Evolutionary conservation across 2,329 filamentous ascomycete genomes (phyloP), one percentile per base, ranked within the genome.

Genomic region (Colletotrichum simmondsii): DNA sequence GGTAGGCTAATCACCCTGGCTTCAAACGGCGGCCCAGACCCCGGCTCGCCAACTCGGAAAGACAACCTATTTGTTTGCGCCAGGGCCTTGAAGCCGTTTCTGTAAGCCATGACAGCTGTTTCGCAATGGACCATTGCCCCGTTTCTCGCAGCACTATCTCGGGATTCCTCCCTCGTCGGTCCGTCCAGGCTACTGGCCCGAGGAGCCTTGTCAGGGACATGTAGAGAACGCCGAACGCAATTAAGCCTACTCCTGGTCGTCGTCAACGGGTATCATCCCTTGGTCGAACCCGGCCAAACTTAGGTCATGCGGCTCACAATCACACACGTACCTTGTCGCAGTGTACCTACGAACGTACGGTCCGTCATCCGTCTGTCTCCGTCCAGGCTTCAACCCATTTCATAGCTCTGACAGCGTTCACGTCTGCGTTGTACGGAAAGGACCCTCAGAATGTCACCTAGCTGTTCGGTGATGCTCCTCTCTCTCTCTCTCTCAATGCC

Each of bases 71-170:
- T 68, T 68, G 68, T 72, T 68, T 59, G 68, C 52, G 42, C 24
- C 62, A 56, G 28, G 49, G 68, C 56, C 68, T 49, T 24, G 22
- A 71, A 53, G 57, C 56, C 32, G 57, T 61, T 71, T 53, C 53
- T 68, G 57, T 53, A 37, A 68, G 54, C 63, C 52, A 46, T 68
- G 64, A 69, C 65, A 60, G 49, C 37, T 49, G 66, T 71, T 67
- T 53, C 52, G 61, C 54, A 19, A 54, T 46, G 46, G 26, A n/a
- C 16, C n/a, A 26, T 19, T 19, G 24, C 24, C n/a, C 37, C 46
- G 37, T 6, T 52, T 26, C 14, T 28, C 26, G 26, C n/a, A 42
- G 5, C 24, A 12, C 8, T 46, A 14, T 30, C 26, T 49, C 26
- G 19, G 42, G 37, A 22, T 16, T 62, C 42, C 49, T 52, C 49